These are phyloP conservation scores for Colletotrichum higginsianum DNA, from an alignment of 2,329 filamentous ascomycete genomes.

Conservation along the genomic window DNA sequence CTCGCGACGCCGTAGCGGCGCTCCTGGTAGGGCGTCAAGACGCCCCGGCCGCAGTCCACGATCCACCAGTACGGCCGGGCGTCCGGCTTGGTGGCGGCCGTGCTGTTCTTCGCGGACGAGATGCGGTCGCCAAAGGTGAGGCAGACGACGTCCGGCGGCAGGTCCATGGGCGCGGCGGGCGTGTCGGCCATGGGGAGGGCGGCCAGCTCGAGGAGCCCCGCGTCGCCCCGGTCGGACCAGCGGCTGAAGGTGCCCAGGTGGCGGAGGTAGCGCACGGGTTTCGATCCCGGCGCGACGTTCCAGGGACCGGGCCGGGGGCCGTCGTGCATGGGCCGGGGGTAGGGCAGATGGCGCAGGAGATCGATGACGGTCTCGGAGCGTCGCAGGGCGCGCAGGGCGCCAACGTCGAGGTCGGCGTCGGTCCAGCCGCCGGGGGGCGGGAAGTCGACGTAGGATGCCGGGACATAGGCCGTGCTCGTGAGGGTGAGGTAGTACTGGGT, in stretches of 20 bases:
- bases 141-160: slow-evolving; percentile 25
- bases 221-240: slow-evolving; percentile 40
- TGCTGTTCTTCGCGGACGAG: not conserved
- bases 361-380: slow-evolving; percentile 38
- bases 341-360: slow-evolving; percentile 39
- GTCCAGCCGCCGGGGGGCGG: slow-evolving; percentile 35
- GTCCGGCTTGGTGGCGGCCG: too few species aligned
- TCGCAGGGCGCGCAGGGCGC: slow-evolving; percentile 34
- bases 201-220: slow-evolving; percentile 30
- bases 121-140: slow-evolving; percentile 31
- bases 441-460: slow-evolving; percentile 29
- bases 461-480: slow-evolving; percentile 29
- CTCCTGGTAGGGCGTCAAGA: slow-evolving; percentile 32
- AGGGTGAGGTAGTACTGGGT: slow-evolving; percentile 31
- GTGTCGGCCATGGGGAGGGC: slow-evolving; percentile 25
- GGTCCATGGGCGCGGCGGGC: slow-evolving; percentile 31
- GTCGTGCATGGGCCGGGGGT: slow-evolving; percentile 37
- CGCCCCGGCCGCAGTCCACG: slow-evolving; percentile 30
- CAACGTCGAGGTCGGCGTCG: slow-evolving; percentile 36
- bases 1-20: slow-evolving; percentile 14
- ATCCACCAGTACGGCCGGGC: slow-evolving; percentile 37
- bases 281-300: slow-evolving; percentile 34
- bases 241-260: slow-evolving; percentile 27
- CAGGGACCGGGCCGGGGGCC: slow-evolving; percentile 38
- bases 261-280: slow-evolving; percentile 39